These are phyloP conservation scores for Trichothecium sympodiale DNA, from an alignment of 2,329 filamentous ascomycete species.

Conservation along the genomic window DNA sequence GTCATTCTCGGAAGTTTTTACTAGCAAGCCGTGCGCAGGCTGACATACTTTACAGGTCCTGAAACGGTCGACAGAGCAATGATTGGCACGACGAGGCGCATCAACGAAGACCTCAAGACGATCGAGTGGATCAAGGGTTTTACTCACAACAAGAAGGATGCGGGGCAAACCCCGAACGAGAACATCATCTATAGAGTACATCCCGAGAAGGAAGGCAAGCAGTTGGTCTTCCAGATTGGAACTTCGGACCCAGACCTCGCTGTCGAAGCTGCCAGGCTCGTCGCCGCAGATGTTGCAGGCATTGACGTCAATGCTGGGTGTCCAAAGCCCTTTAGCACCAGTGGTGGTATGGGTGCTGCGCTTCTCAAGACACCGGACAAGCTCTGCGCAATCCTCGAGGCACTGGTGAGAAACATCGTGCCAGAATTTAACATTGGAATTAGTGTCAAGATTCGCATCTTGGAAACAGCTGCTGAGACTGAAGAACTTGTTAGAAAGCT, in stretches of 20 bases:
- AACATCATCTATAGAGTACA: constrained; percentile 79
- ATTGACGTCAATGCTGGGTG: constrained; percentile 99
- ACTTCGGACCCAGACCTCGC: constrained; percentile 74
- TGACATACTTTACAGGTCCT: constrained; percentile 45
- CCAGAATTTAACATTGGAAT: constrained; percentile 79
- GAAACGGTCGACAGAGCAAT: constrained; percentile 90
- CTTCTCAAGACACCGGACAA: constrained; percentile 76
- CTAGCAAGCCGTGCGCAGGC: background rate
- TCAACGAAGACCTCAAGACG: constrained; percentile 66
- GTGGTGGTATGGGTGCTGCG: constrained; percentile 90
- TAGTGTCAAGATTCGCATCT: constrained; percentile 88
- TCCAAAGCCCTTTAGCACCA: constrained; percentile 90
- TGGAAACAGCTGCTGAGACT: constrained; percentile 68
- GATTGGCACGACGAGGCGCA: constrained; percentile 70
- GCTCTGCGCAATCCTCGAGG: constrained; percentile 71
- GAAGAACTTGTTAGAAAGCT: constrained; percentile 66
- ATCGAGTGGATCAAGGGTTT: constrained; percentile 76
- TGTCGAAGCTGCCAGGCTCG: constrained; percentile 71
- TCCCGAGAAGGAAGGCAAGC: constrained; percentile 61
- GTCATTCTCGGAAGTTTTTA: constrained; percentile 17
- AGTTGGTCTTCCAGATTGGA: constrained; percentile 84
- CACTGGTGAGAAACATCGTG: constrained; percentile 68
- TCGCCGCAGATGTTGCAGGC: constrained; percentile 79
- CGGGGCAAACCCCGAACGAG: constrained; percentile 40
- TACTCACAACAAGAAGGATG: constrained; percentile 55